A percentile compares a stretch with the other conserved stretches of the same genome.
These are phyloP conservation scores for Umbelopsis ramanniana DNA, from an alignment of 192 early-diverging fungal species.

Conservation along the genomic window DNA sequence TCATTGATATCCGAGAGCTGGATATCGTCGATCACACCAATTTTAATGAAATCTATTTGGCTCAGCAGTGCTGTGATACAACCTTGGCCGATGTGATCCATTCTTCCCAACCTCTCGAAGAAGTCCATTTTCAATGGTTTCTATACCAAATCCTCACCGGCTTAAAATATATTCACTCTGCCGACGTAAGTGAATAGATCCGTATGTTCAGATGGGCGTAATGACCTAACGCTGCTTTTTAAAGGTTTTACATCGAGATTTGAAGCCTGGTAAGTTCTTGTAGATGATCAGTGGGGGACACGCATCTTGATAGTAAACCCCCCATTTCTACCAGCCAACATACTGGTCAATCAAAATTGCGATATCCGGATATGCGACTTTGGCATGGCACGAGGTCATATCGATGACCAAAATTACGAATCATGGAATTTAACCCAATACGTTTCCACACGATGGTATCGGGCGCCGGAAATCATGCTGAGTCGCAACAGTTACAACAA, in stretches of 20 bases:
- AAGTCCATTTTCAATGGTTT: constrained; percentile 64
- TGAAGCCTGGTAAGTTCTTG: constrained; percentile 72
- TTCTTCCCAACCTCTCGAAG: constrained; percentile 42
- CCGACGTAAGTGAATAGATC: constrained; percentile 43
- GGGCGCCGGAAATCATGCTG: constrained; percentile 94
- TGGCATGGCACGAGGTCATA: constrained; percentile 87
- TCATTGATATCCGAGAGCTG: constrained; percentile 62
- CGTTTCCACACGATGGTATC: constrained; percentile 95
- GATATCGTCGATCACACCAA: constrained; percentile 63
- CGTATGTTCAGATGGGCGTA: too few species aligned
- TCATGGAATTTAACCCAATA: constrained; percentile 93
- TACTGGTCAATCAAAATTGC: constrained; percentile 89
- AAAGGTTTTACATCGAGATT: constrained; percentile 84
- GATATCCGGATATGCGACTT: constrained; percentile 96
- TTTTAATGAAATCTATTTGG: constrained; percentile 57
- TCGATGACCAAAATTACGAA: constrained; percentile 63
- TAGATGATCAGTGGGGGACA: background rate
- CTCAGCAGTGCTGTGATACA: constrained; percentile 74
- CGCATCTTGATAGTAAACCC: background rate
- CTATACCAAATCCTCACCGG: constrained; percentile 71
- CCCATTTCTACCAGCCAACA: constrained; percentile 56
- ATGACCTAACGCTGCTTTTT: background rate
- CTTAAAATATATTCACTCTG: constrained; percentile 76
- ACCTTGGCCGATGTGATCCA: constrained; percentile 78
- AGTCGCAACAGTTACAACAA: constrained; percentile 90